A percentile compares a stretch with the other conserved stretches of the same genome.
These are phyloP conservation scores for Seiridium cupressi DNA, from an alignment of 2,329 filamentous ascomycete species.

Conservation along the genomic window DNA sequence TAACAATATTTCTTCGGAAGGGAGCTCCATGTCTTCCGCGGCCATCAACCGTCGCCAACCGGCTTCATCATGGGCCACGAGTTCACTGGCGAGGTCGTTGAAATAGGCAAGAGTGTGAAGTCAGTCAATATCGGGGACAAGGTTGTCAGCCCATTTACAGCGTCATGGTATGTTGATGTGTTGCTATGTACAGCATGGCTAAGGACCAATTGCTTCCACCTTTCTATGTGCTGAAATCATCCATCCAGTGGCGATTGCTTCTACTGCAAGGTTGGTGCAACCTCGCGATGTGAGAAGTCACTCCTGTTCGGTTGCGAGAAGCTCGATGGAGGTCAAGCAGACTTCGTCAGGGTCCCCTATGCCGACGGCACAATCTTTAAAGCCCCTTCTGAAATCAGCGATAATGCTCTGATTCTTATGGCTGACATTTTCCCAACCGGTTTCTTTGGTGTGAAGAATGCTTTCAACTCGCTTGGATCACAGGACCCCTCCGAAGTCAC, in stretches of 20 bases:
- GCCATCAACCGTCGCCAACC: conserved; percentile 68
- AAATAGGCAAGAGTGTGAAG: conserved; percentile 66
- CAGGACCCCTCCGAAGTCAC: conserved; percentile 64
- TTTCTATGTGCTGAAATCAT: conserved; percentile 5
- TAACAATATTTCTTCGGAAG: conserved; percentile 38
- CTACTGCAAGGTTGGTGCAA: conserved; percentile 76
- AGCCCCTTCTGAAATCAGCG: conserved; percentile 68
- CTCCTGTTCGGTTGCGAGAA: conserved; percentile 67
- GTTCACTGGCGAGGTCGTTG: conserved; percentile 74
- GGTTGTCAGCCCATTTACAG: conserved; percentile 81
- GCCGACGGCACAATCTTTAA: conserved; percentile 80
- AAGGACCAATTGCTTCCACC: neutral
- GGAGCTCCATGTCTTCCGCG: conserved; percentile 84
- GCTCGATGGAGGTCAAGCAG: conserved; percentile 78
- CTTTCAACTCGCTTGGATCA: conserved; percentile 60
- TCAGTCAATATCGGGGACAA: conserved; percentile 71
- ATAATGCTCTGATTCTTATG: conserved; percentile 80
- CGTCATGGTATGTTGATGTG: conserved; percentile 60
- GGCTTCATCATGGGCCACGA: conserved; percentile 78
- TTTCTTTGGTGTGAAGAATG: conserved; percentile 80
- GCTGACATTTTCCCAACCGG: conserved; percentile 90
- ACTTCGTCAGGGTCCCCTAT: conserved; percentile 77
- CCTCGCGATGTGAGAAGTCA: conserved; percentile 72
- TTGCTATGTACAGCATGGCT: neutral
- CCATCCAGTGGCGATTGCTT: conserved; percentile 67